Percentiles rank a stretch among this genome's conserved stretches.
Evolutionary conservation across 2,329 filamentous ascomycete species (phyloP).

Genomic region (Pseudocercospora eumusae): DNA sequence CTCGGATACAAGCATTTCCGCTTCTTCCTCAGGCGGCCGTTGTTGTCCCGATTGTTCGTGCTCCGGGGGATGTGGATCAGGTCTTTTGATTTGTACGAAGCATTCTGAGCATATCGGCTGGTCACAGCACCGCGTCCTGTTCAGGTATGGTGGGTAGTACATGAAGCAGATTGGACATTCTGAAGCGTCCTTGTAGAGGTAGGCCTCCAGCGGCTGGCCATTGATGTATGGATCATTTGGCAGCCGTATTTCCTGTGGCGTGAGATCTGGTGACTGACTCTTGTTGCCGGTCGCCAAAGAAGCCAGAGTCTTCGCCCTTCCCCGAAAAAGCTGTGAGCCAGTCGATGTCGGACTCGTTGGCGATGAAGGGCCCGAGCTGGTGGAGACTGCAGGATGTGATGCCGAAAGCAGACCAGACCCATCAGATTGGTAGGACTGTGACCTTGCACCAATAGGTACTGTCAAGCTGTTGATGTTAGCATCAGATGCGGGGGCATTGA

Average conservation of each 20-base stretch:
- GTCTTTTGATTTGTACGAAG: slow-evolving; percentile 96
- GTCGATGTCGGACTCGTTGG: slow-evolving; percentile 46
- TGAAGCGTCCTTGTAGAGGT: slow-evolving; percentile 83
- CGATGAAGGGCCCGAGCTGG: slow-evolving; percentile 46
- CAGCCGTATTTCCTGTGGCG: slow-evolving; percentile 75
- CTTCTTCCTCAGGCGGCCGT: slow-evolving; percentile 48
- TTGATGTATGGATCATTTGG: slow-evolving; percentile 86
- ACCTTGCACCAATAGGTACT: slow-evolving; percentile 75
- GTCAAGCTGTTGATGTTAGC: slow-evolving; percentile 70
- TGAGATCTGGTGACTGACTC: slow-evolving; percentile 66
- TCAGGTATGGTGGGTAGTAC: slow-evolving; percentile 91
- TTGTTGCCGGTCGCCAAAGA: slow-evolving; percentile 75
- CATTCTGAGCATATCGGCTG: slow-evolving; percentile 97
- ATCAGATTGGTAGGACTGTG: slow-evolving; percentile 78
- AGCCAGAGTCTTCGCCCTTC: slow-evolving; percentile 84
- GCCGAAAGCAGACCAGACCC: slow-evolving; percentile 58
- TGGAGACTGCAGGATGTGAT: slow-evolving; percentile 63
- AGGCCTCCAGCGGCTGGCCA: slow-evolving; percentile 89
- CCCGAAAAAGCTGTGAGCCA: slow-evolving; percentile 66
- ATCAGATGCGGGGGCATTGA: slow-evolving; percentile 54
- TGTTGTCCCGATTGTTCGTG: slow-evolving; percentile 47
- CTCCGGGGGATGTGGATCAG: slow-evolving; percentile 86
- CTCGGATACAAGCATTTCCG: slow-evolving; percentile 77
- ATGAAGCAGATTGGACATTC: slow-evolving; percentile 98
- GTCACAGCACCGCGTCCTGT: slow-evolving; percentile 91